Base-by-base conservation (phyloP, 352 stramenopile genomes). In the Phytophthora pini region DNA sequence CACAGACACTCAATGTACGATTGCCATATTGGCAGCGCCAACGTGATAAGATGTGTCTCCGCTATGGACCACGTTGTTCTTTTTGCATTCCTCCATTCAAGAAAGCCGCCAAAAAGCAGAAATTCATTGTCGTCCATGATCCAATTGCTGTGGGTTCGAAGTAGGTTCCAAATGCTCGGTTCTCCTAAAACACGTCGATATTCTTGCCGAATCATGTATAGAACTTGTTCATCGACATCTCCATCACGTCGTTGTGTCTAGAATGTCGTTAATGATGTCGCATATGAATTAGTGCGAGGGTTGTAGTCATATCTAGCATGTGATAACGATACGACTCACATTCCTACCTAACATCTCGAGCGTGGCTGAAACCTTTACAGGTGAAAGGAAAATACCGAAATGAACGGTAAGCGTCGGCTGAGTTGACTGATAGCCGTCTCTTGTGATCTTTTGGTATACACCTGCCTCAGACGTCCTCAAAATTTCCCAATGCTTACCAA, bases 131-230 rank as follows among this genome's bases (percentile, higher is more conserved):
- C 44, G 15, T 46, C 38, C 11, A 68, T 60, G 31, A 56, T 43
- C 63, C 49, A 71, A 34, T 71, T 71, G 24, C 55, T 66, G 36
- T 65, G 56, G 27, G 44, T 62, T 53, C 56, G 56, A 65, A 71
- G 43, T 29, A 65, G 26, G 29, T 13, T 9, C 54, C 62, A 64
- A 5, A 65, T 22, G 4, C 22, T 27, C 10, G 47, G 54, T 24
- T 56, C 49, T 13, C 36, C 20, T 12, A 70, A 52, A 34, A 44
- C 43, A 17, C 29, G 29, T 38, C 55, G 62, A 60, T 70, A 70
- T 40, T 34, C 41, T n/a, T 56, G 48, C n/a, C 45, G 55, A 34
- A 70, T 56, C 47, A 65, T 65, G 10, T 57, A 40, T n/a, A 39
- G 3, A 36, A 72, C 61, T n/a, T 34, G 56, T 38, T 66, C 52